Evolutionary conservation across 495 filamentous ascomycete genomes (phyloP), one percentile per base, ranked within the genome.

Genomic region (Aspergillus coremiiformis): DNA sequence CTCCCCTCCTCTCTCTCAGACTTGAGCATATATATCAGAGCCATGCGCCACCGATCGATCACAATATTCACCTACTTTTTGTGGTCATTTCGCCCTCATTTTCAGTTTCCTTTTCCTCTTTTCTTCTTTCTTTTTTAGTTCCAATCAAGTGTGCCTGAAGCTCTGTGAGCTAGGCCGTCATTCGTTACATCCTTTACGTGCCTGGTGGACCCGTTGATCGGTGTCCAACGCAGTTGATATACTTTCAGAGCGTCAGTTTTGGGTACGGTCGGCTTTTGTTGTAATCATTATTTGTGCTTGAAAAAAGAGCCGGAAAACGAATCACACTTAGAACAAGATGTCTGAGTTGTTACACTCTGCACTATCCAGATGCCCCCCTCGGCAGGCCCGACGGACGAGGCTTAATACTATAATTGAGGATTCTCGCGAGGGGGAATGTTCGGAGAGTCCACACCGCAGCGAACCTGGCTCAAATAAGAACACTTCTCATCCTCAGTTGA

Each of bases 351-450:
- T 79, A 60, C 75, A 85, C 58, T 77, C 80, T 53, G 68, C 79
- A 63, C 79, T 72, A 55, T 78, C 59, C 24, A 67, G 68, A 68
- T 72, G 54, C 58, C 80, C 84, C 52, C 77, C 79, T 62, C 81
- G 74, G 87, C 89, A 79, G 86, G 87, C 66, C 77, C 81, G 76
- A 70, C 79, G 77, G 64, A 74, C 78, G 66, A 66, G 70, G 56
- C 85, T 91, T 87, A 89, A 91, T 87, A 85, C 86, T 54, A 89
- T 91, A 83, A 84, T 86, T 62, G 87, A 91, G 72, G 85, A 90
- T 63, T 77, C 51, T 7, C 60, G 66, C 32, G 69, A 73, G 49
- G 55, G 65, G 11, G 61, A 67, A 15, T 61, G 61, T 33, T 47
- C 54, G 37, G 59, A 61, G n/a, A 55, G 55, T 12, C 26, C 41